Conservation (phyloP, 805 yeast genomes). For the Groenewaldozyma tartarivorans region DNA sequence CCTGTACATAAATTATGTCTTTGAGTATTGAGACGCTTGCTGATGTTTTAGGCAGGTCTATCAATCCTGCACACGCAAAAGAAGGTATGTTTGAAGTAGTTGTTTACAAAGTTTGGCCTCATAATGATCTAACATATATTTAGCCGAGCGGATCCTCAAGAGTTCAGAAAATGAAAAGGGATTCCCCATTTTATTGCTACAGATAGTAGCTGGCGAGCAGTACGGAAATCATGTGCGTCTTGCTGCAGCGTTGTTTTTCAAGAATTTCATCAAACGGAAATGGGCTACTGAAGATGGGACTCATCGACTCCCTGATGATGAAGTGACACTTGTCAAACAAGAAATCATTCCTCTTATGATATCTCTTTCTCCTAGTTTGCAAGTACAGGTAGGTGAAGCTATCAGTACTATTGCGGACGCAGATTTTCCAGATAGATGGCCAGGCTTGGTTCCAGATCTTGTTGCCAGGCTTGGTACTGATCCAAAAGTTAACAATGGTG, state of each 20-base stretch:
- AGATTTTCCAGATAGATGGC: conserved; percentile 92
- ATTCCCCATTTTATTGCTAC: conserved; percentile 65
- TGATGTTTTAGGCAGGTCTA: conserved; percentile 20
- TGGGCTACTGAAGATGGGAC: conserved; percentile 91
- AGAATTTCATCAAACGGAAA: conserved; percentile 70
- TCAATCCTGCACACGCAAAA: conserved; percentile 20
- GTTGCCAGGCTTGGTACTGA: conserved; percentile 62
- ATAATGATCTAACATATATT: neutral
- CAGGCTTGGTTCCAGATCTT: conserved; percentile 46
- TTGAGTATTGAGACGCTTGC: conserved; percentile 15
- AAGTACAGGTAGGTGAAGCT: conserved; percentile 91
- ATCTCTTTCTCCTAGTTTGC: conserved; percentile 58
- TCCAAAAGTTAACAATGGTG: conserved; percentile 70
- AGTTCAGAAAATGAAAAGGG: conserved; percentile 58
- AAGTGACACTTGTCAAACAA: conserved; percentile 56
- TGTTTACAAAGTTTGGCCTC: no score
- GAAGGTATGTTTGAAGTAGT: conserved; percentile 14
- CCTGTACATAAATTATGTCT: neutral
- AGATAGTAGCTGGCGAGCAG: conserved; percentile 59
- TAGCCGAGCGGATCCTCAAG: conserved; percentile 50
- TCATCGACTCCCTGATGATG: conserved; percentile 50
- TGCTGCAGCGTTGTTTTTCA: conserved; percentile 86
- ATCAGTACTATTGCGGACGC: conserved; percentile 88
- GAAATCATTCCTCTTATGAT: conserved; percentile 87
- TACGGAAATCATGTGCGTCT: conserved; percentile 52